Percentiles rank a stretch among this genome's conserved stretches.
phyloP scores from a whole-genome alignment of 2,329 filamentous ascomycete genomes.

The Alternaria rosae region DNA sequence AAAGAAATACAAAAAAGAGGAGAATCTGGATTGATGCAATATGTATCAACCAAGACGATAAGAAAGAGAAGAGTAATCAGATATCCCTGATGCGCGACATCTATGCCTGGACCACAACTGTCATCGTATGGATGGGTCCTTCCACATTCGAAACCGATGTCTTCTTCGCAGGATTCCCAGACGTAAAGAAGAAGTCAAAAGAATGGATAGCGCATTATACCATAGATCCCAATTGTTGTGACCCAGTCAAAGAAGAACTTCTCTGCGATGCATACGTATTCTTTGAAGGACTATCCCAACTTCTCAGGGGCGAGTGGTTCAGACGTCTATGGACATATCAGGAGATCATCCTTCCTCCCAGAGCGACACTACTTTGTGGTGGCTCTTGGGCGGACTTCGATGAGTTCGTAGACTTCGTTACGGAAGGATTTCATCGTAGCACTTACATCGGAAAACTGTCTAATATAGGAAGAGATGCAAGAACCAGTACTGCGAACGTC shows the following conservation, averaged over 20 bases:
- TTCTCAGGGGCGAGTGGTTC: not conserved
- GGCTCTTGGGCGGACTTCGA: rapidly evolving
- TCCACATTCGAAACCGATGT: not conserved
- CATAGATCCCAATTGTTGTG: not conserved
- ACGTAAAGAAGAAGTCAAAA: not conserved
- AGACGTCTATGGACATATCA: not conserved
- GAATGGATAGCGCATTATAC: not conserved
- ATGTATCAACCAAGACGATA: not conserved
- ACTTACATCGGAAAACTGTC: not conserved
- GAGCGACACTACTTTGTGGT: not conserved
- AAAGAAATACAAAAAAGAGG: rapidly evolving
- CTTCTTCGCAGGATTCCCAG: not conserved
- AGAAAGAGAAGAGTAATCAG: not conserved
- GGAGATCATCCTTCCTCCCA: not conserved
- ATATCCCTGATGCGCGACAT: not conserved
- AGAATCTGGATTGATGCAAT: not conserved
- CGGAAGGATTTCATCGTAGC: not conserved
- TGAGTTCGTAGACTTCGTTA: rapidly evolving
- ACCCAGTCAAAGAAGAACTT: not conserved
- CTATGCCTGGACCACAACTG: not conserved
- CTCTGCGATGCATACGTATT: rapidly evolving
- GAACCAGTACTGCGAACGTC: too few species aligned
- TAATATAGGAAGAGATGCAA: not conserved
- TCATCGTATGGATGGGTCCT: not conserved
- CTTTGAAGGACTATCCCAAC: rapidly evolving